Percentiles rank a stretch among this genome's conserved stretches.
phyloP scores from a whole-genome alignment of 306 rosid species.

The Arachis stenosperma region DNA sequence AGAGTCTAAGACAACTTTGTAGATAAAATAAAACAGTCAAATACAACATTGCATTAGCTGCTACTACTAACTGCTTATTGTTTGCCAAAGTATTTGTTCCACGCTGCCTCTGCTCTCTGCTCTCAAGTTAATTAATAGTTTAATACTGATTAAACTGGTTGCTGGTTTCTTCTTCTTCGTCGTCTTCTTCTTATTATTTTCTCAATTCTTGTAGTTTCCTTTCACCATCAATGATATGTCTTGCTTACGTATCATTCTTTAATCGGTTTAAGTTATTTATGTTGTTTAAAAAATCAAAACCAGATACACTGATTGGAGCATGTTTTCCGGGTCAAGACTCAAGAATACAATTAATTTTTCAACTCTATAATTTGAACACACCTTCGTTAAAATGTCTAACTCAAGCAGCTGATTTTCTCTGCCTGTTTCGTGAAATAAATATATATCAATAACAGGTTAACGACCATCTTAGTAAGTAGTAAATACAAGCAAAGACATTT shows the following conservation, averaged over 20 bases:
- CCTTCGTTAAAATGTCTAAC: background rate
- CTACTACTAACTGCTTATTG: background rate
- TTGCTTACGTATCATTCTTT: background rate
- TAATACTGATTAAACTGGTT: background rate
- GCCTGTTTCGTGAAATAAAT: slow-evolving; percentile 15
- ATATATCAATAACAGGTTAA: background rate
- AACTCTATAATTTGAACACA: slow-evolving; percentile 1
- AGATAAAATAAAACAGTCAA: too few species aligned
- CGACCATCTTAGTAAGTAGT: background rate
- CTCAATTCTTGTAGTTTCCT: background rate
- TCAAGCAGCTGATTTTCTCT: slow-evolving; percentile 14
- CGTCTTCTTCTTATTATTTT: background rate
- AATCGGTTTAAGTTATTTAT: background rate
- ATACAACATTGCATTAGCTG: background rate
- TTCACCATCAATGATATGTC: slow-evolving; percentile 1
- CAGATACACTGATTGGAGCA: background rate
- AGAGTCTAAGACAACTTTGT: too few species aligned
- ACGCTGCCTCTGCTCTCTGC: background rate
- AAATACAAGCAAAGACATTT: slow-evolving; percentile 4
- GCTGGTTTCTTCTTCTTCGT: background rate
- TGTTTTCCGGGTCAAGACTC: background rate
- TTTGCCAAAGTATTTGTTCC: background rate
- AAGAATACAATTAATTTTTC: background rate
- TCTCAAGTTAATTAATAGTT: background rate
- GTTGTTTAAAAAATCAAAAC: background rate